Evolutionary conservation across 805 yeast species (phyloP), one percentile per base, ranked within the genome.

Genomic region (Barnettozyma californica): DNA sequence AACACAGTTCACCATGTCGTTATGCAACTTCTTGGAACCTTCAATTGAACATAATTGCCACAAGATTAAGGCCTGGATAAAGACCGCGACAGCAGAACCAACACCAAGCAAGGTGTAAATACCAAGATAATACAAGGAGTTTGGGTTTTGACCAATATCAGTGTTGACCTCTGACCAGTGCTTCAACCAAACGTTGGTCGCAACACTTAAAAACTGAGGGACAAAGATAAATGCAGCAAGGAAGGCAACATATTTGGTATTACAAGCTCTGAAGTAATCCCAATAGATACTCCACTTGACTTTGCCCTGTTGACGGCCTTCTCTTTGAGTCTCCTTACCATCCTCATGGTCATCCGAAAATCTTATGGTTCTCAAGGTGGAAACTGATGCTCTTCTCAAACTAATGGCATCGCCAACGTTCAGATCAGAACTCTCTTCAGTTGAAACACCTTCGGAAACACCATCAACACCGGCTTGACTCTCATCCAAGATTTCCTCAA

Each of bases 131-230:
- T 68, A 78, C 46, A 70, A 70, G n/a, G 86, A 80, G 50, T 81
- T 64, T 2, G 96, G 95, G 63, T 92, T 92, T 48, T 68, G 68
- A 23, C 90, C 92, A 35, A 68, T 63, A 40, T 65, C 68, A 4
- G 91, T 76, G 62, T 92, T 94, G 20, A 85, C 79, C 64, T 94
- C 99, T 11, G 98, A 87, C 99, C 99, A 94, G 66, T 88, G 88
- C 66, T 94, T 94, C 60, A 94, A 78, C 99, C 99, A 94, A 46
- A 92, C 78, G 63, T 84, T 90, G 34, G 90, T 82, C 41, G 70
- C 69, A 44, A 88, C 92, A 49, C 82, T 76, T 44, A 82, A 60
- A 10, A 75, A 62, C 76, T 80, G 84, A 0, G 87, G 75, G 5
- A 76, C 42, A n/a, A 84, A 60, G 52, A 86, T 74, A 53, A 80